These are phyloP conservation scores for Parietichytrium sp. DNA, from an alignment of 108 stramenopile genomes.

Conservation along the genomic window DNA sequence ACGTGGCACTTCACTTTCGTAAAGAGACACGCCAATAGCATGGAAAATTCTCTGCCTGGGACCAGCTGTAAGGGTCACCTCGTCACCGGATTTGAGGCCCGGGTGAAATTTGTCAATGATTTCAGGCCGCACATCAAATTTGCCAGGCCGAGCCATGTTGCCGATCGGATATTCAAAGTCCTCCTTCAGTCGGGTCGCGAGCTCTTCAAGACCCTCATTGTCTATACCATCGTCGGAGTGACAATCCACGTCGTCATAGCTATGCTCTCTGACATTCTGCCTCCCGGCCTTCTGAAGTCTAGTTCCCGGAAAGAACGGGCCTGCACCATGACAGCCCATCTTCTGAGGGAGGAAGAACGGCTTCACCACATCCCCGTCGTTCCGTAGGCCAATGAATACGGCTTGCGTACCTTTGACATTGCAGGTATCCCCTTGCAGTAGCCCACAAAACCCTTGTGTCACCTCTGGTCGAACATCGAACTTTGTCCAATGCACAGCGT, in stretches of 20 bases:
- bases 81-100: background rate
- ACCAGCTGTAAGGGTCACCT: too few species aligned
- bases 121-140: slow-evolving; percentile 4
- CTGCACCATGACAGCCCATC: too few species aligned
- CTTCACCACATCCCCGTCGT: too few species aligned
- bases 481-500: slow-evolving; percentile 12
- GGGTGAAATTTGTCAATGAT: background rate
- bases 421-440: too few species aligned
- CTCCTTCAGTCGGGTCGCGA: background rate
- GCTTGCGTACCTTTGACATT: too few species aligned
- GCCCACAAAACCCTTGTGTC: too few species aligned
- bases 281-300: too few species aligned
- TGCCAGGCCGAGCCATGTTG: background rate
- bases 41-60: too few species aligned
- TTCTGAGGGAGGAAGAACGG: too few species aligned
- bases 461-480: slow-evolving; percentile 25
- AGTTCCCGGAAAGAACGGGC: too few species aligned
- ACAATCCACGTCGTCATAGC: background rate
- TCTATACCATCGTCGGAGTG: slow-evolving; percentile 35
- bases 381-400: too few species aligned
- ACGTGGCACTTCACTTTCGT: background rate
- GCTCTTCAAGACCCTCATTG: background rate
- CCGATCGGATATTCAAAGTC: slow-evolving; percentile 19
- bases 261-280: background rate
- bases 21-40: background rate